Base-by-base conservation (phyloP, 2,329 filamentous ascomycete species). In the Intubia oerlemansii region DNA sequence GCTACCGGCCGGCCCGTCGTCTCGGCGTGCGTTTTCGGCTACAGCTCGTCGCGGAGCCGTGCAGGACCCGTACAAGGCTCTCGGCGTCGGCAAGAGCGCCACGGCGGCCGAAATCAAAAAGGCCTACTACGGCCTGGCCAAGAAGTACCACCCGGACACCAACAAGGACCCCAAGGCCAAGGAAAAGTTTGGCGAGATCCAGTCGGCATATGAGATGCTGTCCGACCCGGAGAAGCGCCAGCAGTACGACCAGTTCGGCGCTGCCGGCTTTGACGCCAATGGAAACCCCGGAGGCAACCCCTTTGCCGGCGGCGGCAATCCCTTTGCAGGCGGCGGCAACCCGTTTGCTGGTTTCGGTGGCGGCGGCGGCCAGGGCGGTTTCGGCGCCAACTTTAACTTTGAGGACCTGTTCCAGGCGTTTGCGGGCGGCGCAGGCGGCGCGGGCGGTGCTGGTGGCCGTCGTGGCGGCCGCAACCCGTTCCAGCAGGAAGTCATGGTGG, bases 71-170 rank as follows among this genome's bases (percentile, higher is more conserved):
- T 98, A 98, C 51, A 66, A 70, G 38, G 65, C 78, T 4, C 70
- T 98, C 17, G 88, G 88, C 10, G 80, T 98, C 17, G 59, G 59
- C 43, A 91, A 85, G 49, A 63, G 53, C 36, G 80, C 88, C n/a
- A 72, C 79, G 2, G 57, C 81, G 4, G 59, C 69, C 34, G 85
- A 95, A 20, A 95, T 98, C 48, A 98, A 98, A 50, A 95, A 93
- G 51, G 84, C 88, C 4, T 98, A 98, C 57, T 98, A 98, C 48
- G 80, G 84, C 28, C 60, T 95, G 34, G 88, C 88, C 13, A 98
- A 98, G 53, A 98, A 95, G 46, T 98, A 70, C 48, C 88, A 98
- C 44, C 88, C 88, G 7, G 88, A 98, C 48, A 95, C 88, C 20
- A 98, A 95, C 60, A 95, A 95, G 50, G 88, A 95, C 41, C 51